These are phyloP conservation scores for Cordyceps javanica DNA, from an alignment of 2,329 filamentous ascomycete genomes.

Conservation along the genomic window DNA sequence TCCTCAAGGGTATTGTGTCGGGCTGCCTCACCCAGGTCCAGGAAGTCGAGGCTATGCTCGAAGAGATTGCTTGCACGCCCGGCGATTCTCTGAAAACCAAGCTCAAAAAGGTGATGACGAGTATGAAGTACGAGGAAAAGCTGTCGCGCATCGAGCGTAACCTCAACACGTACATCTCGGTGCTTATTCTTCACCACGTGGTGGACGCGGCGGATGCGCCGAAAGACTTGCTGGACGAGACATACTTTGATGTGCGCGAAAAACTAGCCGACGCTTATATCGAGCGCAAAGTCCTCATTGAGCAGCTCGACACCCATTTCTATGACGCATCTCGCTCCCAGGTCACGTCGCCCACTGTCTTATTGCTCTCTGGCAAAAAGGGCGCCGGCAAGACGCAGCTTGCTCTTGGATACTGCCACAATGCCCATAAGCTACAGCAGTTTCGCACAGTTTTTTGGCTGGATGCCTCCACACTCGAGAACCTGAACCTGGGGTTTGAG, in stretches of 20 bases:
- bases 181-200: slow-evolving; percentile 10
- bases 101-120: slow-evolving; percentile 12
- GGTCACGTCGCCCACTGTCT: background rate
- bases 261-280: background rate
- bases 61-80: slow-evolving; percentile 10
- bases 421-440: slow-evolving; percentile 3
- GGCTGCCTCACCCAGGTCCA: slow-evolving; percentile 9
- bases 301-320: background rate
- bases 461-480: slow-evolving; percentile 8
- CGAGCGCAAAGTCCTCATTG: background rate
- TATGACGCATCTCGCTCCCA: slow-evolving; percentile 6
- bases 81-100: slow-evolving; percentile 4
- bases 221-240: slow-evolving; percentile 1
- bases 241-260: slow-evolving; percentile 7
- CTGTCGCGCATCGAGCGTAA: slow-evolving; percentile 4
- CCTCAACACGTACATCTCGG: slow-evolving; percentile 9
- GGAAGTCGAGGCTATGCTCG: slow-evolving; percentile 7
- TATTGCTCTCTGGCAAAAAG: slow-evolving; percentile 3
- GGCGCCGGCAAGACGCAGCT: slow-evolving; percentile 5
- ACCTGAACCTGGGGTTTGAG: slow-evolving; percentile 2
- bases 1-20: slow-evolving; percentile 10
- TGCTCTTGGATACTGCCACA: slow-evolving; percentile 4
- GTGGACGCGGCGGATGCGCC: slow-evolving; percentile 6
- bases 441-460: slow-evolving; percentile 9
- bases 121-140: slow-evolving; percentile 6